Evolutionary conservation across 805 yeast species (phyloP).

Genomic region (Zygotorulaspora danielsina): DNA sequence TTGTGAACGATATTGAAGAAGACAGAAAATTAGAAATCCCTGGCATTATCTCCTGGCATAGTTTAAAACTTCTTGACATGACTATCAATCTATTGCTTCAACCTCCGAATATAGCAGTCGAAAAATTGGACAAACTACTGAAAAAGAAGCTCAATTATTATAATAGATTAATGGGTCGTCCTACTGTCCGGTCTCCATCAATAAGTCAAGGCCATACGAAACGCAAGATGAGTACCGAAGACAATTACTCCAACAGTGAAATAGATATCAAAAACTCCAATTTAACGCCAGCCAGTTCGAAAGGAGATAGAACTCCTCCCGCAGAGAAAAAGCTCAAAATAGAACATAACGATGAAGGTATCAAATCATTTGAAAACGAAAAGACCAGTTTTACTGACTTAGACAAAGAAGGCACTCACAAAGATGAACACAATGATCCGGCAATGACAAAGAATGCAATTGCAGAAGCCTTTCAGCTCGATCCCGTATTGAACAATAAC

Average conservation of each 20-base stretch:
- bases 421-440: slow-evolving; percentile 3
- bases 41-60: slow-evolving; percentile 56
- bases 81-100: slow-evolving; percentile 60
- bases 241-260: slow-evolving; percentile 5
- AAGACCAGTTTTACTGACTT: background rate
- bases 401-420: background rate
- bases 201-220: background rate
- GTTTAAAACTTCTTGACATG: slow-evolving; percentile 52
- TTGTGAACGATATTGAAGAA: slow-evolving; percentile 46
- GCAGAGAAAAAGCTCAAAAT: slow-evolving; percentile 16
- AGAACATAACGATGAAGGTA: slow-evolving; percentile 10
- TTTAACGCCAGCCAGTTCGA: slow-evolving; percentile 13
- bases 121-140: slow-evolving; percentile 31
- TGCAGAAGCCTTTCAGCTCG: slow-evolving; percentile 32
- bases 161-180: slow-evolving; percentile 27
- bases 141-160: slow-evolving; percentile 29
- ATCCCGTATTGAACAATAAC: slow-evolving; percentile 32
- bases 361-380: background rate
- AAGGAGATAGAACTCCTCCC: slow-evolving; percentile 11
- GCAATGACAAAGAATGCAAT: slow-evolving; percentile 23
- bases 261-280: slow-evolving; percentile 8
- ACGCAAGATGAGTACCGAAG: slow-evolving; percentile 8
- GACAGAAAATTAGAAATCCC: slow-evolving; percentile 54
- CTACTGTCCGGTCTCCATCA: slow-evolving; percentile 12
- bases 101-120: slow-evolving; percentile 39